phyloP scores from a whole-genome alignment of 225 moss, liverwort and hornwort genomes.

The Physcomitrium patens region DNA sequence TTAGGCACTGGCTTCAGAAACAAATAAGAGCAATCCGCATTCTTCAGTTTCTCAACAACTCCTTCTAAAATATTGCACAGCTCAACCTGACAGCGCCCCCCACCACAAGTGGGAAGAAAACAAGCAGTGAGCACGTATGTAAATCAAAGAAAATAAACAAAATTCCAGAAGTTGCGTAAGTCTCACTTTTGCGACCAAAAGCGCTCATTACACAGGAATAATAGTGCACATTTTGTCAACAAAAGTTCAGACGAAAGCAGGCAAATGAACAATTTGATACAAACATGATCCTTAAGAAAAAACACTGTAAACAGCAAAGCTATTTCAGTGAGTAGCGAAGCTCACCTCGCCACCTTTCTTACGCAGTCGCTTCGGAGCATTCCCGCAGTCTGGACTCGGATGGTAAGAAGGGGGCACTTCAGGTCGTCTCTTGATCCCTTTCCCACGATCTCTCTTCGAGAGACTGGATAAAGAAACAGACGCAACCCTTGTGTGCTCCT shows the following conservation, averaged over 20 bases:
- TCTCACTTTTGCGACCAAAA: too few relatives aligned
- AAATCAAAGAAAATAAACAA: too few relatives aligned
- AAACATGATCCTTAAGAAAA: neutral
- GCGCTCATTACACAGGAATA: too few relatives aligned
- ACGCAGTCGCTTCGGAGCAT: conserved; percentile 72
- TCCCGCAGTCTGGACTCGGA: conserved; percentile 46
- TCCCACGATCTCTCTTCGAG: conserved; percentile 60
- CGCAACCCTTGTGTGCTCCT: conserved; percentile 35
- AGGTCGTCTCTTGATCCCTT: conserved; percentile 65
- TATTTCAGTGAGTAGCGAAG: neutral
- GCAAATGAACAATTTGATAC: neutral
- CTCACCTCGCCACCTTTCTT: conserved; percentile 96
- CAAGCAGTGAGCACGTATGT: too few relatives aligned
- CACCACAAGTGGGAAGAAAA: conserved; percentile 13
- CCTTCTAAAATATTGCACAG: conserved; percentile 87
- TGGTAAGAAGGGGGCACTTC: conserved; percentile 41
- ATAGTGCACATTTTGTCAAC: too few relatives aligned
- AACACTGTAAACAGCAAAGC: too few relatives aligned
- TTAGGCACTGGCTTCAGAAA: conserved; percentile 93
- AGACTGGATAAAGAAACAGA: conserved; percentile 21
- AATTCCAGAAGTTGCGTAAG: neutral
- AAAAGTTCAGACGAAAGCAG: too few relatives aligned
- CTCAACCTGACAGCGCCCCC: conserved; percentile 67
- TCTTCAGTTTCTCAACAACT: conserved; percentile 68
- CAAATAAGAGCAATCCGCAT: conserved; percentile 78